phyloP scores from a whole-genome alignment of 352 stramenopile genomes.

The Phytophthora palmivora region DNA sequence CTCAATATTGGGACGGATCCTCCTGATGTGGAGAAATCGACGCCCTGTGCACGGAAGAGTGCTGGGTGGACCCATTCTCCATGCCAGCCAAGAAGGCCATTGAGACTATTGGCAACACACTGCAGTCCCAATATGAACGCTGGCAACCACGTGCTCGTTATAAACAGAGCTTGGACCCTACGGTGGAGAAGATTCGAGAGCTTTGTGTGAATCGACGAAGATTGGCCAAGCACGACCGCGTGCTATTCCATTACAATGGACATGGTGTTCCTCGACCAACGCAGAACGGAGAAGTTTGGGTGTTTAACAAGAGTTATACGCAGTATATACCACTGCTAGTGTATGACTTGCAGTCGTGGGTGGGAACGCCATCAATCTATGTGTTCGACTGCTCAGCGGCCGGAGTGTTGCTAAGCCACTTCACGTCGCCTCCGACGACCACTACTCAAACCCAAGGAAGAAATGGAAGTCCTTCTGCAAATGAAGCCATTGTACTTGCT shows the following conservation, averaged over 20 bases:
- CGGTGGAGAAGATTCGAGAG: slow-evolving; percentile 95
- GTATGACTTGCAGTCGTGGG: slow-evolving; percentile 95
- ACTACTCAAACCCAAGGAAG: slow-evolving; percentile 24
- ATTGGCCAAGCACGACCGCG: slow-evolving; percentile 93
- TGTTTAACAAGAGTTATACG: slow-evolving; percentile 99
- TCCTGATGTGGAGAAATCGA: slow-evolving; percentile 97
- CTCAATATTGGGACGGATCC: slow-evolving; percentile 99
- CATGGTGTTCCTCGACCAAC: slow-evolving; percentile 98
- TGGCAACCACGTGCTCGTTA: slow-evolving; percentile 96
- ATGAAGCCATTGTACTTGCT: slow-evolving; percentile 97
- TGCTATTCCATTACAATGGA: slow-evolving; percentile 99
- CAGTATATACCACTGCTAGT: slow-evolving; percentile 99
- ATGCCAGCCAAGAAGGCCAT: slow-evolving; percentile 95
- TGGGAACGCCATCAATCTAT: slow-evolving; percentile 95
- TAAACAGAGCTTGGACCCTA: slow-evolving; percentile 96
- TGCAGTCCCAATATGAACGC: slow-evolving; percentile 96
- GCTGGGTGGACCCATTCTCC: slow-evolving; percentile 97
- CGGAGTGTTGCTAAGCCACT: slow-evolving; percentile 96
- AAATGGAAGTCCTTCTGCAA: slow-evolving; percentile 38
- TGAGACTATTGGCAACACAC: slow-evolving; percentile 95
- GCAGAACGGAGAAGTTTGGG: slow-evolving; percentile 98
- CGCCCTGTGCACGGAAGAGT: slow-evolving; percentile 96
- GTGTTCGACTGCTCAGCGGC: slow-evolving; percentile 99
- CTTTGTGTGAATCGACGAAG: slow-evolving; percentile 94
- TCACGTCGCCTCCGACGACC: slow-evolving; percentile 59